Conservation (phyloP, 805 yeast genomes). For the Hemisphaericaspora nanyangensis region DNA sequence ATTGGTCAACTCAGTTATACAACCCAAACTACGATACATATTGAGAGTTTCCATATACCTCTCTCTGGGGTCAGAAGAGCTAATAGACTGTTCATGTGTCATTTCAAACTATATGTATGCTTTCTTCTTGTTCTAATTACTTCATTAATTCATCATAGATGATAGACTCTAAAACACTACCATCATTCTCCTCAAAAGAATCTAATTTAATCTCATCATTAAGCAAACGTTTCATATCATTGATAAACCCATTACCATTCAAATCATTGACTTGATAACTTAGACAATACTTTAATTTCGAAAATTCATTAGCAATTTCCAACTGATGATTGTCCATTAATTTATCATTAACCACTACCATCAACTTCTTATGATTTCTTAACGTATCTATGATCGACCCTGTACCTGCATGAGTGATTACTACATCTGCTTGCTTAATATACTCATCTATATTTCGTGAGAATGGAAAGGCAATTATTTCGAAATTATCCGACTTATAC, state of each 20-base stretch:
- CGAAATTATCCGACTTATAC: slow-evolving; percentile 7
- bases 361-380: slow-evolving; percentile 49
- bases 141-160: slow-evolving; percentile 7
- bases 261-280: slow-evolving; percentile 2
- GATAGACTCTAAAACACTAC: slow-evolving; percentile 4
- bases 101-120: too few species aligned
- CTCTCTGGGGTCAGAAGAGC: too few species aligned
- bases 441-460: slow-evolving; percentile 24
- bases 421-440: slow-evolving; percentile 49
- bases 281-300: slow-evolving; percentile 6
- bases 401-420: slow-evolving; percentile 87
- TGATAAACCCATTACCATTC: neutral
- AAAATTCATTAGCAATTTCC: slow-evolving; percentile 54
- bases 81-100: too few species aligned
- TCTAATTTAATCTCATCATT: slow-evolving; percentile 3
- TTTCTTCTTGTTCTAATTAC: too few species aligned
- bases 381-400: slow-evolving; percentile 86
- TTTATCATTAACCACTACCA: slow-evolving; percentile 65
- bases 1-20: too few species aligned
- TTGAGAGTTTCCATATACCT: too few species aligned
- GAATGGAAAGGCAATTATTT: slow-evolving; percentile 25
- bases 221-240: slow-evolving; percentile 3
- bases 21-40: too few species aligned
- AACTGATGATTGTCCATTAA: slow-evolving; percentile 88
- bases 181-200: slow-evolving; percentile 5